Base-by-base conservation (phyloP, 192 early-diverging fungal species). In the Mortierella antarctica region DNA sequence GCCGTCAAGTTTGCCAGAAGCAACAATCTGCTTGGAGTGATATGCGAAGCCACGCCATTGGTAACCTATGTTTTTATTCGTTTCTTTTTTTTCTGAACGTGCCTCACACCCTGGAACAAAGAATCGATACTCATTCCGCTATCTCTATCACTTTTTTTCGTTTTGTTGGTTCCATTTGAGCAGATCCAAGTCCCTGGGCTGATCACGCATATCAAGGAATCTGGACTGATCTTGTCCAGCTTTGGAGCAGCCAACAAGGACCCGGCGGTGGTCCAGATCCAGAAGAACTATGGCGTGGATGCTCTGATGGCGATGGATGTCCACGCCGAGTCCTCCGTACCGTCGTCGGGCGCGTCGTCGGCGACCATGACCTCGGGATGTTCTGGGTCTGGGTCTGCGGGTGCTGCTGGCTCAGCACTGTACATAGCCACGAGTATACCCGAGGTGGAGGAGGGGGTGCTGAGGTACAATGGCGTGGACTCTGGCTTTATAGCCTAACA, bases 1-100 rank as follows among this genome's bases (percentile, higher is more conserved):
- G 95, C 97, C 0, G 93, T 99, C 57, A 90, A 93, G 45, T 99
- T 99, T 85, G 93, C 96, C 0, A 95, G 95, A 65, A 86, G 89
- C 55, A 96, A 94, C 83, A 96, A 99, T 82, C 78, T 99, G 40
- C 86, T 99, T 7, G 98, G 98, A 11, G 81, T 99, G 20, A 91
- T 99, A 62, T 98, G 94, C 71, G 93, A 94, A 50, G 94, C 96
- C 15, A 91, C 91, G 55, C 94, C 96, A 62, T 84, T 98, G 85
- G 95, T 96, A 88, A 75, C 59, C 42, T 23, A 15, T 45, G 5
- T 18, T 10, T 44, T 44, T 31, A 40, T 49, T 65, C 53, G 42
- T 21, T 62, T 59, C 40, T 45, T 13, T 17, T 9, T 67, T 31
- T 54, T 62, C 47, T 56, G 48, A 20, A 41, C 1, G 23, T 31